Base-by-base conservation (phyloP, 2,329 filamentous ascomycete genomes). In the Paecilomyces fulvus region DNA sequence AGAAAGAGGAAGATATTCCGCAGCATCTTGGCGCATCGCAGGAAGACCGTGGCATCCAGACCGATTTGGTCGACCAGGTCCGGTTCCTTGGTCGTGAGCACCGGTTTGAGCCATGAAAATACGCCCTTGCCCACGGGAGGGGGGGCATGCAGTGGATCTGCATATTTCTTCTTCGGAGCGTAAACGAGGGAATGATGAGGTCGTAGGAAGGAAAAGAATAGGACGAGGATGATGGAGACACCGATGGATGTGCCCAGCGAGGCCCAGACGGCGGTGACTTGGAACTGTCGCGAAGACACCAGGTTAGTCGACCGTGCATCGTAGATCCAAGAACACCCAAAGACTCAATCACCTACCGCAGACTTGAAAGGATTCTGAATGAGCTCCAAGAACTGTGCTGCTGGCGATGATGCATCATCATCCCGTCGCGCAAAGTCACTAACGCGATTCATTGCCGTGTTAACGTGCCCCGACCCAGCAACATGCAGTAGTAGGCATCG, bases 181-280 rank as follows among this genome's bases (percentile, higher is more conserved):
- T 99, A 99, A 51, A 99, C 90, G 64, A 92, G 83, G 56, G 87
- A 88, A 73, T 97, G 92, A 73, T 92, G 91, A 4, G 94, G 94
- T 59, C 94, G 89, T 55, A 97, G 79, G 65, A 96, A 78, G 60
- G 90, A 96, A 80, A 97, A 99, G 61, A 85, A 75, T 57, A 95
- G 70, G 60, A 90, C 86, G 64, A 96, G 86, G 63, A 85, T 79
- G 60, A 82, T 67, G 8, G 90, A 90, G 67, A 94, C 78, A 55
- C 84, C 88, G 49, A 96, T 69, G 2, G 92, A 95, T 21, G 88
- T 90, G 61, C 79, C 88, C 49, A 97, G 76, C 52, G 92, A 90
- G 57, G 89, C 87, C 73, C 86, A 85, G 58, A 96, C 80, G 49
- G 91, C 87, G 56, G 81, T 78, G 60, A 76, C 67, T 64, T 77